Evolutionary conservation across 1,284 basidiomycete species (phyloP).

Genomic region (Cryptococcus sp.): DNA sequence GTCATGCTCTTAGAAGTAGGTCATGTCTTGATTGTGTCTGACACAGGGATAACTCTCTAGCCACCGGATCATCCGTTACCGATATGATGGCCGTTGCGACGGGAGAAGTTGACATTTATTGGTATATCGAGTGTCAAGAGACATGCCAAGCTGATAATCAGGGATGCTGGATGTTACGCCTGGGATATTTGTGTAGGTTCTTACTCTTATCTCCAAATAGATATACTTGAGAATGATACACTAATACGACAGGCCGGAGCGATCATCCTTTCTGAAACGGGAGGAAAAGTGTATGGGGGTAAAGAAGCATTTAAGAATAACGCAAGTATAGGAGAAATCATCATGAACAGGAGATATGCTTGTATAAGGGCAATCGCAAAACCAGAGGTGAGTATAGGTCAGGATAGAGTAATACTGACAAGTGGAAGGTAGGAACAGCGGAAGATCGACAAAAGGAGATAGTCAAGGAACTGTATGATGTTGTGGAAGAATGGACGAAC

Average conservation of each 20-base stretch:
- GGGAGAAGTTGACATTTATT: constrained; percentile 67
- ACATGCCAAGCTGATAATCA: constrained; percentile 21
- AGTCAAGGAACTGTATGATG: constrained; percentile 74
- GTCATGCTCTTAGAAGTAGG: constrained; percentile 67
- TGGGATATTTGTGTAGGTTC: constrained; percentile 75
- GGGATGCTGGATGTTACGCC: constrained; percentile 52
- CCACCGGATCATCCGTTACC: constrained; percentile 72
- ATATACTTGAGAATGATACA: background rate
- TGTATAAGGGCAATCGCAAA: constrained; percentile 53
- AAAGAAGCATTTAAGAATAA: constrained; percentile 53
- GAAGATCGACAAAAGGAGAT: constrained; percentile 71
- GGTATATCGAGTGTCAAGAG: constrained; percentile 51
- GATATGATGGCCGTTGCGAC: constrained; percentile 78
- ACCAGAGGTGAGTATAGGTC: constrained; percentile 14
- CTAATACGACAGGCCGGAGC: constrained; percentile 61
- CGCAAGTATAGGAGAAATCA: constrained; percentile 59
- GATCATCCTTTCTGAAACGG: constrained; percentile 85
- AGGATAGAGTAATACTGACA: background rate
- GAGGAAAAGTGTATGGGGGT: constrained; percentile 66
- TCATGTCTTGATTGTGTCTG: background rate
- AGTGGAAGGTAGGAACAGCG: constrained; percentile 54
- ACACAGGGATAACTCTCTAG: constrained; percentile 4
- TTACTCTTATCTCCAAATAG: background rate
- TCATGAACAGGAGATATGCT: constrained; percentile 77
- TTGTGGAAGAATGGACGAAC: constrained; percentile 62